Evolutionary conservation across 768 basidiomycete genomes (phyloP).

Genomic region (Lentinula raphanica): DNA sequence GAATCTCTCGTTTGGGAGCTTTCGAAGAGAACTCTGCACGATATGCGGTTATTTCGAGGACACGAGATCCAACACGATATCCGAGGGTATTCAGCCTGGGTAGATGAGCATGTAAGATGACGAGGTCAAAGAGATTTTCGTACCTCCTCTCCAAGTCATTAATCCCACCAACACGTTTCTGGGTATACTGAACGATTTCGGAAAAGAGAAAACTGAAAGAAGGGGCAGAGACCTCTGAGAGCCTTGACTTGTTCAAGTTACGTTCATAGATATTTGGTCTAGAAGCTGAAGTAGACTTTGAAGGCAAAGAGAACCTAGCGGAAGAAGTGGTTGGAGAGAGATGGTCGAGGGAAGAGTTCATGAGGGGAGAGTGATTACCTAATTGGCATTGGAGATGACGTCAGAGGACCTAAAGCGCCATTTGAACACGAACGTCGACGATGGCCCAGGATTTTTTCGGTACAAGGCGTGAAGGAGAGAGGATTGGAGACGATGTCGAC

Average conservation of each 20-base stretch:
- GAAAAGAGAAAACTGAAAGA: constrained; percentile 91
- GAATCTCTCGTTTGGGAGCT: constrained; percentile 88
- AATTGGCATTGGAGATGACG: not conserved
- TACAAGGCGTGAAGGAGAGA: not conserved
- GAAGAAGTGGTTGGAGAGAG: constrained; percentile 53
- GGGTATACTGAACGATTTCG: constrained; percentile 93
- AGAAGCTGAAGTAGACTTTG: constrained; percentile 34
- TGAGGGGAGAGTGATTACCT: not conserved
- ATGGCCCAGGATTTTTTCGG: constrained; percentile 7
- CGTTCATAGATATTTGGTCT: constrained; percentile 87
- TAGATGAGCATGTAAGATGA: not conserved
- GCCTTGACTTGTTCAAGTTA: constrained; percentile 80
- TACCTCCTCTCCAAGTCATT: constrained; percentile 93
- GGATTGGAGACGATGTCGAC: not conserved
- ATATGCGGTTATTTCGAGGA: constrained; percentile 84
- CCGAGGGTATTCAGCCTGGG: constrained; percentile 85
- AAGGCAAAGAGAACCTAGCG: constrained; percentile 63
- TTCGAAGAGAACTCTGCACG: constrained; percentile 73
- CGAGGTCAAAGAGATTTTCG: constrained; percentile 17
- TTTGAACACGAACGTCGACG: not conserved
- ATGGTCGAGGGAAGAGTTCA: not conserved
- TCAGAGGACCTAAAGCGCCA: not conserved
- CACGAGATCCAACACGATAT: constrained; percentile 83
- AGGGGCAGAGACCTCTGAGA: constrained; percentile 75
- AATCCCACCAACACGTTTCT: constrained; percentile 91